These are phyloP conservation scores for Plasmodium berghei DNA, from an alignment of 169 alveolate genomes.

Conservation along the genomic window DNA sequence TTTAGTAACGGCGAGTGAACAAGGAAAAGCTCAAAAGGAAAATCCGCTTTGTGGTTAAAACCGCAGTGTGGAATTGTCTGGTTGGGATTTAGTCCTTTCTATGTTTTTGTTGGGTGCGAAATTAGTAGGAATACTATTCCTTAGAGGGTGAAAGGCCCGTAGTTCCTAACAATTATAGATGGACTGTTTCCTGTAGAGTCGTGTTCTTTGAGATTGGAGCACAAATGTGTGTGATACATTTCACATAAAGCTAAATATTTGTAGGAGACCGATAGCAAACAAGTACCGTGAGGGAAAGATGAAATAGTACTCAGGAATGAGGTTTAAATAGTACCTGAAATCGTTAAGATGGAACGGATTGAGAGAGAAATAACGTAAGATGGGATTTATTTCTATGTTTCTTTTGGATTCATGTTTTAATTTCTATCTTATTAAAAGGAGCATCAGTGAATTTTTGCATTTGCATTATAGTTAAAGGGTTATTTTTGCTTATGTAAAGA, in stretches of 20 bases:
- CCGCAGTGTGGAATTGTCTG: constrained; percentile 85
- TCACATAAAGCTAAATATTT: constrained; percentile 91
- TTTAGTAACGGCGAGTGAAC: constrained; percentile 94
- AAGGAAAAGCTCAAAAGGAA: constrained; percentile 92
- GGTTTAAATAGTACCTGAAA: constrained; percentile 91
- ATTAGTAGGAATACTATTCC: not conserved
- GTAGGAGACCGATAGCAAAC: constrained; percentile 94
- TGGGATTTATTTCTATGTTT: not conserved
- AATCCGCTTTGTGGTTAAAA: constrained; percentile 54
- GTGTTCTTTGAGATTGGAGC: constrained; percentile 81
- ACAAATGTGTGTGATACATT: constrained; percentile 79
- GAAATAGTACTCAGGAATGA: constrained; percentile 93
- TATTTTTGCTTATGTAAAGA: too few relatives aligned
- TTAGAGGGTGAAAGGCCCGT: constrained; percentile 12
- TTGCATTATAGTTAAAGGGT: not conserved
- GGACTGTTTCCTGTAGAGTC: not conserved
- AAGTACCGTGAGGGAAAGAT: constrained; percentile 96
- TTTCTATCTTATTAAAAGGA: constrained; percentile 33
- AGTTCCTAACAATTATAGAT: not conserved
- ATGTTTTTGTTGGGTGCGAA: too few relatives aligned
- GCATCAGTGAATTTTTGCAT: constrained; percentile 32
- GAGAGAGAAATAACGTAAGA: constrained; percentile 76
- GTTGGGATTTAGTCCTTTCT: not conserved
- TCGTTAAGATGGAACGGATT: constrained; percentile 91
- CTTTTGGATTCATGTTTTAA: not conserved